phyloP scores from a whole-genome alignment of 495 filamentous ascomycete species.

The Aspergillus asperescens region DNA sequence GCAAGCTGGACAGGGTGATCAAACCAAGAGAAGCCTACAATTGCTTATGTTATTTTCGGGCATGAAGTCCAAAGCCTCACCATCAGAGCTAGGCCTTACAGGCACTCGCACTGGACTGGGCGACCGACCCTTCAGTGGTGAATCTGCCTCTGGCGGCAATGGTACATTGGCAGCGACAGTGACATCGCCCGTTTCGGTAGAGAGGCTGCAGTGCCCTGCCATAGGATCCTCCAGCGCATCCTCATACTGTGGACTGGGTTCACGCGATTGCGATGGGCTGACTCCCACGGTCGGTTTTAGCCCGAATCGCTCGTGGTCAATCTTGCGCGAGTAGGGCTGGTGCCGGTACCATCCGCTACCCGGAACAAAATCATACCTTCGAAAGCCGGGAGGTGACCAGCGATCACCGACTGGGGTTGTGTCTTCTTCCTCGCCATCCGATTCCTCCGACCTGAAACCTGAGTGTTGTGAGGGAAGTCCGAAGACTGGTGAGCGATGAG shows the following conservation, averaged over 20 bases:
- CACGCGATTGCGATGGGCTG: constrained; percentile 49
- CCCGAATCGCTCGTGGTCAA: constrained; percentile 28
- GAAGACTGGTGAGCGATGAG: constrained; percentile 50
- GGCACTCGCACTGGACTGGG: constrained; percentile 42
- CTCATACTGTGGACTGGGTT: constrained; percentile 52
- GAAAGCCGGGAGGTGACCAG: constrained; percentile 57
- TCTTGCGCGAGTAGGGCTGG: constrained; percentile 42
- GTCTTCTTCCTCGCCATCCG: constrained; percentile 42
- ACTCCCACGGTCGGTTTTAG: constrained; percentile 39
- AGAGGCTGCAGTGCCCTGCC: constrained; percentile 22
- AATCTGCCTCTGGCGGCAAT: constrained; percentile 46
- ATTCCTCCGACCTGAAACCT: constrained; percentile 65
- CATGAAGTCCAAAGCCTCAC: constrained; percentile 31
- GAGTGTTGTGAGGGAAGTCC: constrained; percentile 68
- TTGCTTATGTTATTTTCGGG: constrained; percentile 47
- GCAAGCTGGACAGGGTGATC: constrained; percentile 27
- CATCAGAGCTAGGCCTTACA: constrained; percentile 22
- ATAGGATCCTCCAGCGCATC: constrained; percentile 42
- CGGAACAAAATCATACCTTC: constrained; percentile 43
- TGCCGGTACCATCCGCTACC: constrained; percentile 60
- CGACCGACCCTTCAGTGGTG: constrained; percentile 48
- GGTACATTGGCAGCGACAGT: constrained; percentile 56
- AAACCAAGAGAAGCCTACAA: constrained; percentile 43
- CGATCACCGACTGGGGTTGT: constrained; percentile 33
- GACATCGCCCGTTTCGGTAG: constrained; percentile 42